Evolutionary conservation across 176 grass and related monocot species (phyloP).

Genomic region (Thinopyrum elongatum): DNA sequence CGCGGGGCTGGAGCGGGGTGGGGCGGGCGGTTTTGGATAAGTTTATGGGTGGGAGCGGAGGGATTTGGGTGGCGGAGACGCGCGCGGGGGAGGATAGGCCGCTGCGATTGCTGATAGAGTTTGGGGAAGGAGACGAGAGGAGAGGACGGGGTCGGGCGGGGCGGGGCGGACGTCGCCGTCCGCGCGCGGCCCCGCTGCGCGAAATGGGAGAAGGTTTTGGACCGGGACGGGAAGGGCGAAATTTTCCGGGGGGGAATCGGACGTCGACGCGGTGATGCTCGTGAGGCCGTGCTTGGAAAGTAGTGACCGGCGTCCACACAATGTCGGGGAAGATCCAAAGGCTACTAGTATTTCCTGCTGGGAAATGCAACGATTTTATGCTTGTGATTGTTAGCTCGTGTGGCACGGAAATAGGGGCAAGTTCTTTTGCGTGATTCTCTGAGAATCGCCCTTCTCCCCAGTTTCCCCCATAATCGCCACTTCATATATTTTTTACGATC

Average conservation of each 20-base stretch:
- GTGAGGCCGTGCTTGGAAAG: neutral
- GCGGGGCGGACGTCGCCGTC: conserved; percentile 8
- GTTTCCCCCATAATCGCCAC: too few species aligned
- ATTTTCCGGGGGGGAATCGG: neutral
- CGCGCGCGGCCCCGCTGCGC: neutral
- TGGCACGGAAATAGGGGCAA: too few species aligned
- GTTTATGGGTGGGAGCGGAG: conserved; percentile 13
- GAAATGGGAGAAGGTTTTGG: neutral
- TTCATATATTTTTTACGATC: too few species aligned
- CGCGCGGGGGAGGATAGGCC: conserved; percentile 11
- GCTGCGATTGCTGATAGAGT: conserved; percentile 3
- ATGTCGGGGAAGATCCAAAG: neutral
- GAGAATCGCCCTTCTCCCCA: too few species aligned
- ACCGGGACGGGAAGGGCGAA: neutral
- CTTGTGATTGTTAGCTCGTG: too few species aligned
- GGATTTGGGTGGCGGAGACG: conserved; percentile 49
- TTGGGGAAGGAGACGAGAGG: neutral
- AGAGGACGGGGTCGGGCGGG: neutral
- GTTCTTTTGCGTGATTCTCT: too few species aligned
- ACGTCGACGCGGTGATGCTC: neutral
- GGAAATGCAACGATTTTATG: neutral
- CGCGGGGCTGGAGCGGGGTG: neutral
- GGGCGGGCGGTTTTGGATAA: conserved; percentile 22
- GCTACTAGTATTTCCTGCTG: neutral
- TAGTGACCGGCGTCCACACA: neutral